These are phyloP conservation scores for Didymella sp. DNA, from an alignment of 2,329 filamentous ascomycete genomes.

Conservation along the genomic window DNA sequence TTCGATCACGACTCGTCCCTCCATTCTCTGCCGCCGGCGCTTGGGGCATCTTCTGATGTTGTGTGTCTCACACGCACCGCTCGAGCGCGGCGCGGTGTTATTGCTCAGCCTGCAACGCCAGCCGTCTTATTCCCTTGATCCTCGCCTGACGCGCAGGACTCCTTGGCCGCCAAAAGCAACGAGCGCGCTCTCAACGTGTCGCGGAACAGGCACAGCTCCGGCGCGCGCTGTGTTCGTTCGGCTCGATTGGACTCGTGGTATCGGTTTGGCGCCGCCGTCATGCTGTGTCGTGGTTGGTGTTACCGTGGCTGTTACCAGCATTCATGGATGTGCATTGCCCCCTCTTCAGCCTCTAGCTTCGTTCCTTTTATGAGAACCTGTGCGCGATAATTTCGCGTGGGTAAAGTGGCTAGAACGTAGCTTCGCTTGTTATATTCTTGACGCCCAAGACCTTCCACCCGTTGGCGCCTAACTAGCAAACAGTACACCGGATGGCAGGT, in stretches of 20 bases:
- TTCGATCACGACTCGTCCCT: constrained; percentile 39
- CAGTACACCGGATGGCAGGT: constrained; percentile 9
- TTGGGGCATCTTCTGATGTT: constrained; percentile 35
- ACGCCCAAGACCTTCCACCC: constrained; percentile 38
- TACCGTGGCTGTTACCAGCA: constrained; percentile 37
- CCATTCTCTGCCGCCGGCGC: constrained; percentile 30
- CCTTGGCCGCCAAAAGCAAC: constrained; percentile 13
- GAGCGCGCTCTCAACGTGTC: constrained; percentile 23
- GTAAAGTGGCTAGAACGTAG: constrained; percentile 8
- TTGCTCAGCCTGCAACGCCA: constrained; percentile 24
- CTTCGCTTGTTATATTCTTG: constrained; percentile 31
- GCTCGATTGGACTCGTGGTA: constrained; percentile 36
- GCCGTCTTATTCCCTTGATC: constrained; percentile 24
- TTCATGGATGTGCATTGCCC: constrained; percentile 33
- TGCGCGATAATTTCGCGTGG: constrained; percentile 17
- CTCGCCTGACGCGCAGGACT: constrained; percentile 13
- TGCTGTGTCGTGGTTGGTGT: constrained; percentile 43
- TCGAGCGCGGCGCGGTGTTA: constrained; percentile 26
- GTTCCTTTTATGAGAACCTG: constrained; percentile 2
- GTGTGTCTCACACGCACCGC: constrained; percentile 27
- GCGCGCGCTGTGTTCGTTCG: constrained; percentile 5
- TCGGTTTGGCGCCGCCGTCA: constrained; percentile 43
- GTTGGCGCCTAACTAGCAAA: constrained; percentile 36
- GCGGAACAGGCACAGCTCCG: constrained; percentile 18
- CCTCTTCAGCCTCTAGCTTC: constrained; percentile 8